Percentiles rank a stretch among this genome's conserved stretches.
Evolutionary conservation across 1,284 basidiomycete species (phyloP).

Genomic region (Leccinum pachyderme): DNA sequence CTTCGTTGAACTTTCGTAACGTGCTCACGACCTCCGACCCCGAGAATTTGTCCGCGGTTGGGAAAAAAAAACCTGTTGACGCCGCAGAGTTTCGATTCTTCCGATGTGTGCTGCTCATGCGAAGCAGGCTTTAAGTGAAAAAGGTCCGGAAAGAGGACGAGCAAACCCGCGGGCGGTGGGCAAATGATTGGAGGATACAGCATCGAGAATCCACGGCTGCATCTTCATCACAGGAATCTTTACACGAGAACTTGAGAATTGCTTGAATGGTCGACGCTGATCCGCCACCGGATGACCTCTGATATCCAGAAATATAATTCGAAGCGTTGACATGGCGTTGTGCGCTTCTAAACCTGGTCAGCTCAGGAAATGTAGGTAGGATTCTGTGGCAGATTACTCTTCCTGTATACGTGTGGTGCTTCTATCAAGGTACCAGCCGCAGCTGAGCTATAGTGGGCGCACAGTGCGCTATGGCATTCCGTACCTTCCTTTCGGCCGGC

Average conservation of each 20-base stretch:
- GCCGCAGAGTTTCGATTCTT: conserved; percentile 20
- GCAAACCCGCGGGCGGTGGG: neutral
- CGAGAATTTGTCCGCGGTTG: conserved; percentile 16
- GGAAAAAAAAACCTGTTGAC: conserved; percentile 14
- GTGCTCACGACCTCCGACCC: conserved; percentile 21
- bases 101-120: conserved; percentile 11
- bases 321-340: neutral
- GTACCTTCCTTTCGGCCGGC: neutral
- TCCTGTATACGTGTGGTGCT: neutral
- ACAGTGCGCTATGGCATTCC: neutral
- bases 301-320: neutral
- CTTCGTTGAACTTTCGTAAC: conserved; percentile 18
- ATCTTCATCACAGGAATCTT: conserved; percentile 3
- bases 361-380: neutral
- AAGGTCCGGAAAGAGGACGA: conserved; percentile 10
- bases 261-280: conserved; percentile 1
- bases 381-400: neutral
- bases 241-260: neutral
- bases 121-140: neutral
- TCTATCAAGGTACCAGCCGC: neutral
- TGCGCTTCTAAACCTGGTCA: neutral
- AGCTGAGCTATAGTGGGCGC: neutral
- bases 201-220: neutral
- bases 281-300: neutral
- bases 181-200: conserved; percentile 6